Conservation (phyloP, 2,329 filamentous ascomycete genomes). For the Pseudogymnoascus sp. region DNA sequence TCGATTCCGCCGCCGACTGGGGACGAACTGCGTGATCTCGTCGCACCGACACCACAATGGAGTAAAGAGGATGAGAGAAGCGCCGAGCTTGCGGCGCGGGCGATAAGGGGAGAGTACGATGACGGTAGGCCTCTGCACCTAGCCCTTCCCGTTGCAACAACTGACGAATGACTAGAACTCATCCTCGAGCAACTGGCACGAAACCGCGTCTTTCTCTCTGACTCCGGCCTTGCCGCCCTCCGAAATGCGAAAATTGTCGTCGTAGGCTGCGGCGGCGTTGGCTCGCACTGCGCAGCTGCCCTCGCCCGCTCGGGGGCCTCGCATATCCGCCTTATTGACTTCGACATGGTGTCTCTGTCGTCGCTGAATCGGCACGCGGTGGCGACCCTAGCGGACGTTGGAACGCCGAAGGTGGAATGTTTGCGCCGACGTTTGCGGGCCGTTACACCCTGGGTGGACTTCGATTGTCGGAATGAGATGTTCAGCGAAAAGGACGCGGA, state of each 20-base stretch:
- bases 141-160: background rate
- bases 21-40: constrained; percentile 28
- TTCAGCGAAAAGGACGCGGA: constrained; percentile 62
- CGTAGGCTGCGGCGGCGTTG: constrained; percentile 89
- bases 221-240: constrained; percentile 70
- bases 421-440: constrained; percentile 72
- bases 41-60: constrained; percentile 32
- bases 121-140: constrained; percentile 31
- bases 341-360: constrained; percentile 92
- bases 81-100: constrained; percentile 48
- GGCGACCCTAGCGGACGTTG: constrained; percentile 87
- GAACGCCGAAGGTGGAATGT: constrained; percentile 82
- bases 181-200: constrained; percentile 91
- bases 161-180: constrained; percentile 50
- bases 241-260: constrained; percentile 77
- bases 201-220: constrained; percentile 82
- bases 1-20: constrained; percentile 43
- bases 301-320: constrained; percentile 83
- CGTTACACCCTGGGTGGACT: constrained; percentile 83
- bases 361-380: constrained; percentile 94
- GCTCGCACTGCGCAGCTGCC: constrained; percentile 80
- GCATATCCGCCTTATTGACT: constrained; percentile 84
- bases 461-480: constrained; percentile 78
- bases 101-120: constrained; percentile 55
- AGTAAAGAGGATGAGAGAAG: constrained; percentile 56